Percentiles rank a stretch among this genome's conserved stretches.
Evolutionary conservation across 1,284 basidiomycete species (phyloP).

Genomic region (Tranzscheliella williamsii): DNA sequence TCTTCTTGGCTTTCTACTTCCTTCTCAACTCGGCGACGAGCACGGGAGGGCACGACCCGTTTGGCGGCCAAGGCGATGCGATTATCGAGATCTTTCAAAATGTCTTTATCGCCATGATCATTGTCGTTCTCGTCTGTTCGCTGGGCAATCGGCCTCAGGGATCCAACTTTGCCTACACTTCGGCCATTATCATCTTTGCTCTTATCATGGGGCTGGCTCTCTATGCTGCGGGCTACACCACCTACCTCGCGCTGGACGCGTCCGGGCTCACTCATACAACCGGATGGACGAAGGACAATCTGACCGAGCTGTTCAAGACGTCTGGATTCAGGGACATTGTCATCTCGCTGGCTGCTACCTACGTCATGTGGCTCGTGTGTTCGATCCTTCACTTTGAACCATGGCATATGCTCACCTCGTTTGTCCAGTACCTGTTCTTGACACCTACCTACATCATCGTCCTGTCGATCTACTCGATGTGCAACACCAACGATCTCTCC

Average conservation of each 20-base stretch:
- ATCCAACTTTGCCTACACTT: slow-evolving; percentile 48
- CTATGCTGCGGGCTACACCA: slow-evolving; percentile 51
- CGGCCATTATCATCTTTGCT: slow-evolving; percentile 54
- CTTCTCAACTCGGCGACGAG: slow-evolving; percentile 45
- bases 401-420: slow-evolving; percentile 57
- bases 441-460: slow-evolving; percentile 56
- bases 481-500: slow-evolving; percentile 54
- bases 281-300: slow-evolving; percentile 18
- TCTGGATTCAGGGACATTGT: slow-evolving; percentile 54
- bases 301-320: slow-evolving; percentile 34
- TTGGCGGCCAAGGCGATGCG: slow-evolving; percentile 42
- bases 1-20: slow-evolving; percentile 49
- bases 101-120: slow-evolving; percentile 56
- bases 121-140: slow-evolving; percentile 56
- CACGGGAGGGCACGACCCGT: slow-evolving; percentile 19
- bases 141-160: slow-evolving; percentile 59
- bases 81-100: slow-evolving; percentile 51
- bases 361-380: slow-evolving; percentile 56
- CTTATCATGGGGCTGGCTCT: slow-evolving; percentile 44
- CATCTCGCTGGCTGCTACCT: slow-evolving; percentile 56
- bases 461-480: slow-evolving; percentile 57
- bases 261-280: slow-evolving; percentile 12
- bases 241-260: slow-evolving; percentile 45
- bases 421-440: slow-evolving; percentile 56
- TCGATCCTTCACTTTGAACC: slow-evolving; percentile 54